Evolutionary conservation across 2,329 filamentous ascomycete species (phyloP), one percentile per base, ranked within the genome.

Genomic region (Phialophora macrospora): DNA sequence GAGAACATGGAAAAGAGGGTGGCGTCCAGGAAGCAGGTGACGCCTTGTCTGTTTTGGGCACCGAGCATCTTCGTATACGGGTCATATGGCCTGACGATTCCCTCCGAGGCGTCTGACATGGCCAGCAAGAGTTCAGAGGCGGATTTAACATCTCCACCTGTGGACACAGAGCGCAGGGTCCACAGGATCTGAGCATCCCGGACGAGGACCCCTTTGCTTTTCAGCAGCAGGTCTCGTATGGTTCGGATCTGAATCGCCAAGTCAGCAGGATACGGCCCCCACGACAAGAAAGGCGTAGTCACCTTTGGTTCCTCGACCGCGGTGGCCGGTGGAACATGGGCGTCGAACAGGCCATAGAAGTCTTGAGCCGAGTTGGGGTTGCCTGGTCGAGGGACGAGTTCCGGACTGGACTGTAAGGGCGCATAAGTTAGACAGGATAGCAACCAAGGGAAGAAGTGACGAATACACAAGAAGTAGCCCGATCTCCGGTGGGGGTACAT

Each of bases 1-100:
- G 91, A 90, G 76, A 98, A 98, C 92, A 99, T 97, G 76, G 94
- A 90, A 76, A 97, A 98, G 1, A 99, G 84, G 24, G 98, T 80
- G 0, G 94, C 86, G 76, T 98, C 95, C 17, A 98, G 82, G 76
- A 96, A 98, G 80, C 95, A 99, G n/a, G 94, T 98, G 41, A 97
- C 92, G 55, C 86, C 87, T 52, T 89, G 85, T 55, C 93, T 85
- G 74, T 99, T 99, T 72, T 92, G 90, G 12, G 95, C 94, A 6
- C 95, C 95, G 4, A 92, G 80, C 81, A 98, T 88, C 63, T 85
- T 85, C 7, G 90, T 83, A 60, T 84, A 83, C 8, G 92, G 87
- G 62, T 92, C 84, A 79, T 92, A 96, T 17, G 87, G 86, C 68
- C 88, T 83, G 70, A 98, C 85, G 48, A 91, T 86, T 17, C 94